Evolutionary conservation across 495 filamentous ascomycete species (phyloP), one percentile per base, ranked within the genome.

Genomic region (Daldinia loculata): DNA sequence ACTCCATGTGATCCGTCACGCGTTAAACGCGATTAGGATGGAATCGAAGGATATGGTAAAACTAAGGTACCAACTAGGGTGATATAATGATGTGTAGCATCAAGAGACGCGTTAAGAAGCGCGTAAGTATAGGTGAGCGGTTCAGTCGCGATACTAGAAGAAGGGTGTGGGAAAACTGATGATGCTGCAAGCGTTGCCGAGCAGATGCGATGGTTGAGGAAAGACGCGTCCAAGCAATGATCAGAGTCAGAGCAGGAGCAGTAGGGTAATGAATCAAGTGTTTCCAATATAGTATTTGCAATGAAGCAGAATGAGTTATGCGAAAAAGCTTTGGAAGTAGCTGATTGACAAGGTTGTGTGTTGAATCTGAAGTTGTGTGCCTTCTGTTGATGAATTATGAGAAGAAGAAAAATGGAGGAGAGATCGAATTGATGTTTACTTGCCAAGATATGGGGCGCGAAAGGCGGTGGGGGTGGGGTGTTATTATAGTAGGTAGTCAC

Each of bases 1-100:
- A 69, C 29, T 72, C 75, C 75, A 77, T 77, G 12, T 19, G 39
- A 66, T 52, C 66, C 53, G 51, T 50, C 51, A 56, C 61, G 66
- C 52, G 45, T 66, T 15, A 32, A 43, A 66, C 70, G 66, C 70
- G 70, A 69, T 30, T 32, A 51, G 66, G 57, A 66, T 69, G 70
- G 66, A 69, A 66, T 59, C 66, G 62, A 69, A 66, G 19, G 32
- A 15, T 45, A 58, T 26, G 24, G 56, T 56, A 51, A 41, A 36
- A 41, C 38, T 69, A 62, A 51, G 22, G 39, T 66, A 63, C 58
- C 70, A 69, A 63, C 38, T 62, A 69, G 29, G 61, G 59, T 26
- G 15, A 26, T 56, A 62, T 36, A 24, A 11, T 22, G 62, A 71
- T 66, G 63, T 43, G 7, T 34, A 43, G 63, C 61, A 69, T 68